A percentile compares a stretch with the other conserved stretches of the same genome.
phyloP scores from a whole-genome alignment of 2,329 filamentous ascomycete species.

The Nakataea oryzae region DNA sequence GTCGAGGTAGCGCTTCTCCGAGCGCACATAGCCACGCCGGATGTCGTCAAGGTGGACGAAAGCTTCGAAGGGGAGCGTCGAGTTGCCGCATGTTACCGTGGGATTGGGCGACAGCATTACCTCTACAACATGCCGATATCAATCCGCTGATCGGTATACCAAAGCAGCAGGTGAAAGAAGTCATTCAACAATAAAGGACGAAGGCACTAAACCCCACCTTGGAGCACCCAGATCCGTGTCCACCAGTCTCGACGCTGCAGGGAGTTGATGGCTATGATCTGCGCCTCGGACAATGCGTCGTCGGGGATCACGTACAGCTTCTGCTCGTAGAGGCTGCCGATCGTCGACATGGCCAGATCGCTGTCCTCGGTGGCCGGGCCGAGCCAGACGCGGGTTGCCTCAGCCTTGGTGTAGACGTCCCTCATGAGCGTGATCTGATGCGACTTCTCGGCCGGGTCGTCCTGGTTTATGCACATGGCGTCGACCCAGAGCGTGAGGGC shows the following conservation, averaged over 20 bases:
- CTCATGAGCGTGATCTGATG: neutral
- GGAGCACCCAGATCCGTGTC: neutral
- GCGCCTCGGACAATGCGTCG: neutral
- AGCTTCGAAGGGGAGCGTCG: neutral
- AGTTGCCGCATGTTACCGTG: neutral
- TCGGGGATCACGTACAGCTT: neutral
- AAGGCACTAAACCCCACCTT: neutral
- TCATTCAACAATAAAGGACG: too few species aligned
- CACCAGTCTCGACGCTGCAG: neutral
- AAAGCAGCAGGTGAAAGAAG: too few species aligned
- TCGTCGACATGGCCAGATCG: neutral
- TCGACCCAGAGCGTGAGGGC: neutral
- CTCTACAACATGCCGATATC: neutral
- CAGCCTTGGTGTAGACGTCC: neutral
- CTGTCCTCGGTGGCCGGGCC: neutral
- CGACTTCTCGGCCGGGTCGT: neutral
- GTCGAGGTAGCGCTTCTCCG: neutral
- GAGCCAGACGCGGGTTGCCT: neutral
- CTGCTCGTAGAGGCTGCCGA: neutral
- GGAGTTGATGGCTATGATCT: neutral
- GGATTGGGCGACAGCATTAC: neutral
- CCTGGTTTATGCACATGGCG: slow-evolving; percentile 1
- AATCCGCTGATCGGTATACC: too few species aligned
- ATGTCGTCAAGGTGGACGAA: neutral
- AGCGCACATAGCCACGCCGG: neutral